These are phyloP conservation scores for Penicillium occitanis DNA, from an alignment of 2,329 filamentous ascomycete species.

Conservation along the genomic window DNA sequence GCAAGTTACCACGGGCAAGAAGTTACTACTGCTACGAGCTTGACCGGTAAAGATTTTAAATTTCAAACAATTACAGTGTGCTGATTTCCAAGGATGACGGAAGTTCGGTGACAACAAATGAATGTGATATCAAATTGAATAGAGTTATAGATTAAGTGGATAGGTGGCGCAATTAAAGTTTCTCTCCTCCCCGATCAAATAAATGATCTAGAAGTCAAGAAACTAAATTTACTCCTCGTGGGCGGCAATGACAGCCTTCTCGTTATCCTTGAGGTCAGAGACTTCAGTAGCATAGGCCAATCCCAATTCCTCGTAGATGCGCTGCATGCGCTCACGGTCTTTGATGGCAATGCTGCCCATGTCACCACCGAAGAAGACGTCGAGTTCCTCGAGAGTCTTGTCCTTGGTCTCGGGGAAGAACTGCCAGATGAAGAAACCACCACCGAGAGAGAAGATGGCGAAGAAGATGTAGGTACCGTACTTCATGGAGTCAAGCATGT, in stretches of 20 bases:
- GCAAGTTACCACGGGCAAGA: not conserved
- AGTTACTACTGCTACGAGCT: not conserved
- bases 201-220: not conserved
- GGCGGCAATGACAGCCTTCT: conserved; percentile 3
- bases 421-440: conserved; percentile 25
- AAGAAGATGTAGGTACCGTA: conserved; percentile 44
- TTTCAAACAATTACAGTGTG: not conserved
- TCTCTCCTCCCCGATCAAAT: not conserved
- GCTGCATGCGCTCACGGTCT: conserved; percentile 20
- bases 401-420: conserved; percentile 27
- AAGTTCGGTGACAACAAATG: not conserved
- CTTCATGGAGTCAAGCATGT: conserved; percentile 35
- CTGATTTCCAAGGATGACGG: not conserved
- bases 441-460: conserved; percentile 25
- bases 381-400: conserved; percentile 22
- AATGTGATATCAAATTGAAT: conserved; percentile 9
- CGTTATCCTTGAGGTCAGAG: conserved; percentile 14
- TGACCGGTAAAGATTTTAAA: not conserved
- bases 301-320: conserved; percentile 20
- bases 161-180: not conserved
- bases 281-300: conserved; percentile 15
- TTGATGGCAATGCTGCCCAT: conserved; percentile 19
- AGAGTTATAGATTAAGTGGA: conserved; percentile 3
- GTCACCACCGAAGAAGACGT: conserved; percentile 21
- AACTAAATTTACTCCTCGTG: conserved; percentile 17